Base-by-base conservation (phyloP, 352 stramenopile species). In the Pythium periplocum region DNA sequence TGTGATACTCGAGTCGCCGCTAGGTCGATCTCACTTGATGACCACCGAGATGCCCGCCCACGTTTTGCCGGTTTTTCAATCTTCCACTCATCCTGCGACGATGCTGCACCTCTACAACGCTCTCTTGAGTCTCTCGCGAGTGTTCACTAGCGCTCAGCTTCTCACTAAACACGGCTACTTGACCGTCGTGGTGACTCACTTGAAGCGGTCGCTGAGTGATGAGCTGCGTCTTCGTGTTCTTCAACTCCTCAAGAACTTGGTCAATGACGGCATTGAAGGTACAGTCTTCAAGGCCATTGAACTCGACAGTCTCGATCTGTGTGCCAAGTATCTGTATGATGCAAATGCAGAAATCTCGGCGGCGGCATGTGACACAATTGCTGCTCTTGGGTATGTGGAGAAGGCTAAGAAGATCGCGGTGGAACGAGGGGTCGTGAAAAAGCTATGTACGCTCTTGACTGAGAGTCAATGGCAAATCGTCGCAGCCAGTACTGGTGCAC, bases 191-290 rank as follows among this genome's bases (percentile, higher is more conserved):
- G 46, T 91, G 0, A 73, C 66, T 2, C 79, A 89, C 36, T 63
- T 89, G 37, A 73, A 74, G 59, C 66, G 54, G 34, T 43, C 48
- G 26, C 38, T 68, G 8, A 45, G 48, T 30, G 46, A 55, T 31
- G 58, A 71, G 1, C 52, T 90, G 11, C 64, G 75, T 8, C 53
- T 86, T 11, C 71, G 72, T 38, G 72, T 71, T 12, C 65, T 91
- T 17, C 63, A 78, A 30, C 57, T 91, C 32, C 66, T 91, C 12
- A 85, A 85, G 45, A 65, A 82, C 17, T 30, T 88, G 10, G 40
- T 87, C 45, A 91, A 91, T 52, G 81, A 91, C 55, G 76, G 76
- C 41, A 61, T 71, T 0, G 68, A 78, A 46, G 44, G 46, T 41
- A 89, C 78, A 2, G 73, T 61, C 17, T 61, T 74, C 40, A 68